Evolutionary conservation across 1,139 yeast genomes (phyloP).

Genomic region (Taphrina confusa): DNA sequence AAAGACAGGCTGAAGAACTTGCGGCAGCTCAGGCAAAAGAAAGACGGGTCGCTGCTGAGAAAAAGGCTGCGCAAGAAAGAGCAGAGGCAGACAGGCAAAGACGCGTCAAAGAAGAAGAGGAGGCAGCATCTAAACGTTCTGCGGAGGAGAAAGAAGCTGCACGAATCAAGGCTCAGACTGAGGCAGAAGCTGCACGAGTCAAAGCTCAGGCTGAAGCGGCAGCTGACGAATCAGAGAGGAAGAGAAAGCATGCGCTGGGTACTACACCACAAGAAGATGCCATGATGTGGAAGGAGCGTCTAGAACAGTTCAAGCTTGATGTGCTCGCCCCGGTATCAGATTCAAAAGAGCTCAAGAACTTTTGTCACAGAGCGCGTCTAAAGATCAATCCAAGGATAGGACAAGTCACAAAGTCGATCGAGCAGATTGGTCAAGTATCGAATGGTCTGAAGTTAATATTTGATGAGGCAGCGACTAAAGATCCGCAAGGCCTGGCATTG

Average conservation of each 20-base stretch:
- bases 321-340: conserved; percentile 50
- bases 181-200: conserved; percentile 38
- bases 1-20: not conserved
- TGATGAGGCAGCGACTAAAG: conserved; percentile 49
- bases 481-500: conserved; percentile 51
- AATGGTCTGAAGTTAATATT: conserved; percentile 57
- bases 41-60: not conserved
- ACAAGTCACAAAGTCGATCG: conserved; percentile 71
- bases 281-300: conserved; percentile 45
- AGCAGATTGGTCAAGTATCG: conserved; percentile 59
- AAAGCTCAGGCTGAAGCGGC: conserved; percentile 41
- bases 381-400: conserved; percentile 87
- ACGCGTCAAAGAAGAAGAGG: conserved; percentile 33
- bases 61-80: conserved; percentile 27
- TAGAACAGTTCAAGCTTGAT: conserved; percentile 54
- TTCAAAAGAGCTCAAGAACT: conserved; percentile 51
- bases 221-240: conserved; percentile 41
- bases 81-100: conserved; percentile 40
- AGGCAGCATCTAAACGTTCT: conserved; percentile 7
- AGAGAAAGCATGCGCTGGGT: conserved; percentile 41
- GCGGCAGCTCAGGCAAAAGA: conserved; percentile 24
- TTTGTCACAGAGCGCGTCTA: conserved; percentile 57
- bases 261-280: conserved; percentile 41
- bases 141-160: conserved; percentile 29
- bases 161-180: conserved; percentile 37